Conservation (phyloP, 108 stramenopile genomes). For the Nitzschia sp. region DNA sequence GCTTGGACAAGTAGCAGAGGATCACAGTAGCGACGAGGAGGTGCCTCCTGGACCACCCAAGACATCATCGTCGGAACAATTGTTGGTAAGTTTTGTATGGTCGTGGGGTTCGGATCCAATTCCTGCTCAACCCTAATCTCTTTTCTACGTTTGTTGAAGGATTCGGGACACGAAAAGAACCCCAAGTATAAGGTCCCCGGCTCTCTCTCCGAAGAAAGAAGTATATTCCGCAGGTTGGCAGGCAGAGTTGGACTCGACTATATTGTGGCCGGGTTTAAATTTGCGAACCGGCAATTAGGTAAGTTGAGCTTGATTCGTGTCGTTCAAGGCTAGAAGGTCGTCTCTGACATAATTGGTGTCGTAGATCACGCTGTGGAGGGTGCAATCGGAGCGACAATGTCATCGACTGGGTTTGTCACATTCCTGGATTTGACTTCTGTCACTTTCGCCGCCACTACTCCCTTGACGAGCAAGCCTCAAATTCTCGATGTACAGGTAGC, state of each 20-base stretch:
- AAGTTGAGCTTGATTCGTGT: no score
- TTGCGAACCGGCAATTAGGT: conserved; percentile 53
- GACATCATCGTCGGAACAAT: conserved; percentile 14
- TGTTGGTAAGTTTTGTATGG: conserved; percentile 19
- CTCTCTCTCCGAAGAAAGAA: neutral
- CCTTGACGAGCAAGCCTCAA: conserved; percentile 69
- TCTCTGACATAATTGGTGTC: conserved; percentile 2
- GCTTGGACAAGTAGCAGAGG: neutral
- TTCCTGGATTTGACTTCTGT: conserved; percentile 80
- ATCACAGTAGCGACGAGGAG: neutral
- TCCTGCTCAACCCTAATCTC: no score
- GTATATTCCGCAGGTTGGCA: conserved; percentile 30
- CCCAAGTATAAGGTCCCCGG: neutral
- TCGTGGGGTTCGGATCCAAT: no score
- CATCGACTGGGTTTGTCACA: conserved; percentile 89
- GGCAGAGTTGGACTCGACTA: conserved; percentile 71
- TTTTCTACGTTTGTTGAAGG: no score
- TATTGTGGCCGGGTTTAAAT: conserved; percentile 49
- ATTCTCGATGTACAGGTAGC: conserved; percentile 64
- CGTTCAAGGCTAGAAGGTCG: neutral
- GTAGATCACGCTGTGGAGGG: conserved; percentile 45
- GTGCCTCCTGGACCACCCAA: neutral
- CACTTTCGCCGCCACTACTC: conserved; percentile 71
- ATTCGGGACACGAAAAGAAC: neutral
- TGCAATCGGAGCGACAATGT: conserved; percentile 79